Evolutionary conservation across 257 asterid genomes (phyloP), one percentile per base, ranked within the genome.

Genomic region (Przewalskia tangutica): DNA sequence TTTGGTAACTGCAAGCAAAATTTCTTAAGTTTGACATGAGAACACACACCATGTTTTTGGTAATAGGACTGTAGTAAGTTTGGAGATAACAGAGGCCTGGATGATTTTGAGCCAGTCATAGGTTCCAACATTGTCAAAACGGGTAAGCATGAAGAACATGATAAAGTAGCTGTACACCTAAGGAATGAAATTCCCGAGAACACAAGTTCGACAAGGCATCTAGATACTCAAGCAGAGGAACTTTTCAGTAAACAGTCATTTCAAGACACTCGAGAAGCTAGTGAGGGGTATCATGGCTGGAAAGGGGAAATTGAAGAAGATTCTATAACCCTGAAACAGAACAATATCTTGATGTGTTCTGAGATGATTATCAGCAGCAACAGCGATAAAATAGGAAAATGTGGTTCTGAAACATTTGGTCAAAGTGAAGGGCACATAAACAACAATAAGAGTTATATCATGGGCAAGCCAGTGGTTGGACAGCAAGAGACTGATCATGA

Each of bases 81-180:
- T 36, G 44, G 16, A 40, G 56, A 40, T 78, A 18, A 34, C 36
- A 63, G 78, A 68, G 82, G 77, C 58, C 40, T 56, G 55, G 81
- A 78, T 36, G 71, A 76, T 79, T 27, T 77, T 79, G 84, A 82
- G 76, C 59, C 84, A 46, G 14, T 84, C 77, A 54, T 84, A 66
- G 77, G 75, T 78, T 83, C 84, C 70, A 14, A 68, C 10, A 66
- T 58, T 71, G 80, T 56, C 53, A 81, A 80, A 79, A 86, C 86
- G 89, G 82, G 63, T 79, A 75, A 86, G 68, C 78, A 71, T 76
- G 89, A 84, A 79, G 81, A 76, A 34, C 54, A 82, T 60, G 84
- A 67, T 71, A 81, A 83, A 81, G 84, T 85, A 68, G 38, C 36
- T 60, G n/a, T 48, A 64, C 78, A 44, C 79, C 68, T 80, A 27